These are phyloP conservation scores for Plasmodium falciparum DNA, from an alignment of 169 alveolate genomes.

Conservation along the genomic window DNA sequence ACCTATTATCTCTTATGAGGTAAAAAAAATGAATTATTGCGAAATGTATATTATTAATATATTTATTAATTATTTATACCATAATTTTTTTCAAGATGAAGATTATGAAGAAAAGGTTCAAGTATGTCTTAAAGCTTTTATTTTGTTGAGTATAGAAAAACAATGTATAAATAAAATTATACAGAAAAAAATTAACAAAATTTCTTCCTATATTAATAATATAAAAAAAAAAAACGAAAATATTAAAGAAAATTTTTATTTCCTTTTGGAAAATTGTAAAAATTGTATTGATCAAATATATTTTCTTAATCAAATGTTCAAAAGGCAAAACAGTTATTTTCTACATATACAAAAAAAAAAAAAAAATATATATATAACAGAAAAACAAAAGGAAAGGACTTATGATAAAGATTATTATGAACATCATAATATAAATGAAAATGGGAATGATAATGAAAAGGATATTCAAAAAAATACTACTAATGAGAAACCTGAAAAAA, in stretches of 20 bases:
- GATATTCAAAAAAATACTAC: background rate
- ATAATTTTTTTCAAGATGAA: conserved; percentile 33
- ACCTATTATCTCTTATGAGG: conserved; percentile 13
- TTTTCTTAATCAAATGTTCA: conserved; percentile 35
- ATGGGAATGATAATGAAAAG: background rate
- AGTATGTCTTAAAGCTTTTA: conserved; percentile 32
- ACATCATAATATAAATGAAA: background rate
- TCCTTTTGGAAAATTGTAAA: conserved; percentile 46
- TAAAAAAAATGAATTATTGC: conserved; percentile 20
- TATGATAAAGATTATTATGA: background rate
- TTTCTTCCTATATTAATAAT: conserved; percentile 8
- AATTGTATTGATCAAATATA: conserved; percentile 37
- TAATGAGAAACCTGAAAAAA: background rate
- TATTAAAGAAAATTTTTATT: conserved; percentile 21
- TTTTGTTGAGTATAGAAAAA: conserved; percentile 34
- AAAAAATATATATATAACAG: conserved; percentile 2
- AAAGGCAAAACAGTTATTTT: background rate
- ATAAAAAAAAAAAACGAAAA: conserved; percentile 28
- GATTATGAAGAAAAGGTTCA: conserved; percentile 31
- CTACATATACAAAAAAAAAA: background rate
- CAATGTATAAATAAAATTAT: conserved; percentile 45
- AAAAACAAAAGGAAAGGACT: conserved; percentile 4
- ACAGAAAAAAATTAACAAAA: conserved; percentile 31
- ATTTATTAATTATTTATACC: conserved; percentile 23
- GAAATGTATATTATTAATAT: conserved; percentile 28